Percentiles rank a stretch among this genome's conserved stretches.
Evolutionary conservation across 257 asterid genomes (phyloP).

Genomic region (Lavandula angustifolia): DNA sequence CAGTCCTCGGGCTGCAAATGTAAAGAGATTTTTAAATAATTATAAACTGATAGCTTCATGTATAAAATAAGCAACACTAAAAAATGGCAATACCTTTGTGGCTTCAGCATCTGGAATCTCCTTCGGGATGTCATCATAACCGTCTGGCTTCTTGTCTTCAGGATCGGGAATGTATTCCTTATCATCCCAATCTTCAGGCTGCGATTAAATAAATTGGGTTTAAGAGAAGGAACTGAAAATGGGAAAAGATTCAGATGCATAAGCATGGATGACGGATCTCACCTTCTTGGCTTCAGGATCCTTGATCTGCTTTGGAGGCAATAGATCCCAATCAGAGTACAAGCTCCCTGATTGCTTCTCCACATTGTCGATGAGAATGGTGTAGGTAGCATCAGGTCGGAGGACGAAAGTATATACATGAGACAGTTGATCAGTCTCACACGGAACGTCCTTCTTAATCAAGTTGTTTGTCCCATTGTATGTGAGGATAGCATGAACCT

Average conservation of each 20-base stretch:
- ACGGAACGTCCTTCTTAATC: conserved; percentile 92
- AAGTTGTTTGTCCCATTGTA: conserved; percentile 70
- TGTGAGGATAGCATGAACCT: conserved; percentile 87
- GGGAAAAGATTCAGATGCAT: background rate
- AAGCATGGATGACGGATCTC: background rate
- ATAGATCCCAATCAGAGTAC: conserved; percentile 91
- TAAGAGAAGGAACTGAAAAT: background rate
- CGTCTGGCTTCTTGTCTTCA: conserved; percentile 98
- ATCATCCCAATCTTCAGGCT: conserved; percentile 99
- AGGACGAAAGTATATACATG: conserved; percentile 92
- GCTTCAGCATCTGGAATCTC: conserved; percentile 92
- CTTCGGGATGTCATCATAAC: conserved; percentile 89
- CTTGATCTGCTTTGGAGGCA: conserved; percentile 84
- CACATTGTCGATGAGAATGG: conserved; percentile 82
- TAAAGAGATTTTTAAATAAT: conserved; percentile 11
- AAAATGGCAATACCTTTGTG: conserved; percentile 59
- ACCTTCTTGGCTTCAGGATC: conserved; percentile 97
- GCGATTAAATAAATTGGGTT: conserved; percentile 29
- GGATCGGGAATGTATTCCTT: conserved; percentile 91
- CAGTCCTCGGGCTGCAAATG: conserved; percentile 93
- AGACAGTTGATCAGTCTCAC: conserved; percentile 94
- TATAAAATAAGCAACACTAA: background rate
- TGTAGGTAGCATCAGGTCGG: conserved; percentile 95
- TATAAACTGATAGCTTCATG: conserved; percentile 11
- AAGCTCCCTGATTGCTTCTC: conserved; percentile 95